phyloP scores from a whole-genome alignment of 176 grass and related monocot genomes.

The Hsuehochloa calcarea region DNA sequence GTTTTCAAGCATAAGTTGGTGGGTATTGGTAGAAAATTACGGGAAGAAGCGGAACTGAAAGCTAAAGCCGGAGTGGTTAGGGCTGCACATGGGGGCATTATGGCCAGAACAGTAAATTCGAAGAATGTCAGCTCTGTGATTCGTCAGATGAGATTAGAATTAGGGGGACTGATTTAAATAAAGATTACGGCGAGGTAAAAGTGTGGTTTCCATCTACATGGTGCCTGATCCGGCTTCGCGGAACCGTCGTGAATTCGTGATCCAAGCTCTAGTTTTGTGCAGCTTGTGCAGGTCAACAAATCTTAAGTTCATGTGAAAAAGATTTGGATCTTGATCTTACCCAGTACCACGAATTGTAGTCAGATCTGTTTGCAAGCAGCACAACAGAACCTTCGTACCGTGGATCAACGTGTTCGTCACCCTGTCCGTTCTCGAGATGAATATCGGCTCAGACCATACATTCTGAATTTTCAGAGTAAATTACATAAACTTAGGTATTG shows the following conservation, averaged over 20 bases:
- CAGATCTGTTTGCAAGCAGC: constrained; percentile 29
- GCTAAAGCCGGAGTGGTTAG: neutral
- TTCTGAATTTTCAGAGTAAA: neutral
- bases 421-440: neutral
- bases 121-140: constrained; percentile 35
- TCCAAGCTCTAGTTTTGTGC: neutral
- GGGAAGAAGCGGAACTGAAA: neutral
- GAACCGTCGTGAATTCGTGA: neutral
- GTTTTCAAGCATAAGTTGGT: neutral
- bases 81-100: neutral
- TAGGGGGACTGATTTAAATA: neutral
- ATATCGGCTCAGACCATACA: neutral
- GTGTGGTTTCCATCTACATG: neutral
- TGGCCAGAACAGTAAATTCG: constrained; percentile 21
- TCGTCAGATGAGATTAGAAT: constrained; percentile 1
- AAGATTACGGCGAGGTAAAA: neutral
- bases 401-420: neutral
- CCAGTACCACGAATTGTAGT: neutral
- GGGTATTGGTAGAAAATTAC: neutral
- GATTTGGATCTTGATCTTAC: constrained; percentile 17
- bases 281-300: neutral
- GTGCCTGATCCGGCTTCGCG: neutral
- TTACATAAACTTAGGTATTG: neutral
- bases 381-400: neutral
- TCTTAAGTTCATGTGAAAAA: neutral